Evolutionary conservation across 768 basidiomycete genomes (phyloP), one percentile per base, ranked within the genome.

Genomic region (Xanthoconium stramineum): DNA sequence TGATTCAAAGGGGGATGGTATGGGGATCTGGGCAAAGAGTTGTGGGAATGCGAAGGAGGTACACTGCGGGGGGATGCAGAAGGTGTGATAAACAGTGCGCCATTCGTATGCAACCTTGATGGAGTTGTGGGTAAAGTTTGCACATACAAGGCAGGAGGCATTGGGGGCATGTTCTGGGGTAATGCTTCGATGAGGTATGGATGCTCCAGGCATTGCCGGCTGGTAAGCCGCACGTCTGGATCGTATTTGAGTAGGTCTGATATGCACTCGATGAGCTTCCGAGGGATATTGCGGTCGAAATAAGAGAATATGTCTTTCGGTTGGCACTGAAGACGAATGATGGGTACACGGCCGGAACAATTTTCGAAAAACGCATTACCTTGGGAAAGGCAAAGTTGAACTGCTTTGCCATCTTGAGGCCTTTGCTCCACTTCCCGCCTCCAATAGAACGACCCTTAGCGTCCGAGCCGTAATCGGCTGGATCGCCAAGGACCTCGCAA

Each of bases 401-500:
- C 39, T 80, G 79, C 68, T 85, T 84, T 14, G 94, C 95, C 83
- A 98, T 86, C 72, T 86, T 86, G 64, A 94, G 80, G 12, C 96
- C 97, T 58, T 79, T 81, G 29, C 75, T 73, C 97, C 97, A 99
- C 54, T 82, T 78, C 8, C 96, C 97, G 8, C 97, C 97, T 11
- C 97, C 97, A 3, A 88, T 66, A 3, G 78, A 72, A 68, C 81
- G 82, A 12, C 87, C 85, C 56, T 86, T 78, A 32, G 76, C 72
- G 68, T 97, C 94, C 4, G 78, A 56, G 32, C 93, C 93, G 71
- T 98, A 94, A 39, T 88, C 87, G 48, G 80, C 80, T 29, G 96
- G 96, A 71, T 98, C 93, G 20, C 97, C 97, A 36, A 98, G 80
- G n/a, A 95, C 77, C 59, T 96, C 90, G 62, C 89, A 92, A 57